Evolutionary conservation across 2,329 filamentous ascomycete genomes (phyloP).

Genomic region (Pseudogymnoascus sp.): DNA sequence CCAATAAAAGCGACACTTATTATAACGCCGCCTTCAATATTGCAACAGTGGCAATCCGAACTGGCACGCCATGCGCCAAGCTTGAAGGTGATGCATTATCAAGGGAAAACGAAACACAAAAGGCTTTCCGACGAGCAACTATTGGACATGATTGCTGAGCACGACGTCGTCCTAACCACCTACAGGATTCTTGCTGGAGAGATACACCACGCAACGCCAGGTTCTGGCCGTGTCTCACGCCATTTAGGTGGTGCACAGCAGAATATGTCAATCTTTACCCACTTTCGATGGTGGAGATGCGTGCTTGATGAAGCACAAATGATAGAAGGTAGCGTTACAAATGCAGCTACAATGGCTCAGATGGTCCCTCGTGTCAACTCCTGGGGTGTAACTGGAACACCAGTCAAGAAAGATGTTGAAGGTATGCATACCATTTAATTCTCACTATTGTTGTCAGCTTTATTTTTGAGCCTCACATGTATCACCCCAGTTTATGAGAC

Average conservation of each 20-base stretch:
- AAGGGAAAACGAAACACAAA: conserved; percentile 36
- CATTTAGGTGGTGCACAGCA: conserved; percentile 53
- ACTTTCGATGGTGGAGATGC: conserved; percentile 82
- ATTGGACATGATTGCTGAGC: conserved; percentile 38
- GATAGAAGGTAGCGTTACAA: conserved; percentile 81
- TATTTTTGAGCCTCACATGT: background rate
- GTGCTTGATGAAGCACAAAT: conserved; percentile 78
- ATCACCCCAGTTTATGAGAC: background rate
- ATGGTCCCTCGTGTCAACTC: conserved; percentile 76
- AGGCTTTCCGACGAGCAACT: conserved; percentile 28
- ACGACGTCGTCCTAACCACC: conserved; percentile 56
- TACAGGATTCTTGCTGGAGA: conserved; percentile 69
- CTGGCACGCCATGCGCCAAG: conserved; percentile 49
- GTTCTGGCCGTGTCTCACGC: conserved; percentile 60
- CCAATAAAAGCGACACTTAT: conserved; percentile 52
- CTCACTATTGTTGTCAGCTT: background rate
- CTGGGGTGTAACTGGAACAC: conserved; percentile 90
- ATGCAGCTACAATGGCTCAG: conserved; percentile 72
- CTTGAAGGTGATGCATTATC: conserved; percentile 49
- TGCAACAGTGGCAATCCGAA: conserved; percentile 55
- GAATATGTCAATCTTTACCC: conserved; percentile 66
- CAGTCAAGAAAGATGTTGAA: conserved; percentile 66
- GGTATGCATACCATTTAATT: conserved; percentile 14
- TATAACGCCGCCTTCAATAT: conserved; percentile 48
- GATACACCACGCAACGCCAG: conserved; percentile 62